Percentiles rank a stretch among this genome's conserved stretches.
Evolutionary conservation across 345 rosid genomes (phyloP).

Genomic region (Citrus glauca): DNA sequence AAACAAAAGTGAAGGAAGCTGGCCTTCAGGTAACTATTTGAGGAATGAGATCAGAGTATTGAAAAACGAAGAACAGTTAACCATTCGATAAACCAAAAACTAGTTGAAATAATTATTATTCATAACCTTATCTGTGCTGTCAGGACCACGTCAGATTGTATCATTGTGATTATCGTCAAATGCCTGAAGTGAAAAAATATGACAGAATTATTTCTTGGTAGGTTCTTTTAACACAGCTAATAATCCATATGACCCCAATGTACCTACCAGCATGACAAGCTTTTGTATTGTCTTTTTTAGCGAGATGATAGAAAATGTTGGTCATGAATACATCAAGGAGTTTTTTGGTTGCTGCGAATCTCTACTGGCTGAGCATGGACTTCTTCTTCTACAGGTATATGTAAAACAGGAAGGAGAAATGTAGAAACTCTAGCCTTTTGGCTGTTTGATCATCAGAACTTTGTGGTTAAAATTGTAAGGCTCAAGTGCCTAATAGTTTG

Average conservation of each 20-base stretch:
- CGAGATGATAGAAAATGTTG: slow-evolving; percentile 93
- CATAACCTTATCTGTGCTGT: background rate
- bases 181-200: slow-evolving; percentile 50
- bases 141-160: slow-evolving; percentile 63
- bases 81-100: background rate
- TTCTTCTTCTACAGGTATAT: slow-evolving; percentile 75
- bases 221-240: slow-evolving; percentile 2
- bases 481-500: no score
- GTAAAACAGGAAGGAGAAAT: slow-evolving; percentile 10
- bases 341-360: slow-evolving; percentile 76
- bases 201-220: slow-evolving; percentile 91
- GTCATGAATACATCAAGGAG: slow-evolving; percentile 88
- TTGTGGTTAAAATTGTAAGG: no score
- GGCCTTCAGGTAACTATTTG: slow-evolving; percentile 62
- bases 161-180: slow-evolving; percentile 76
- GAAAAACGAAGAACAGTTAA: background rate
- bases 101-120: background rate
- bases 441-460: background rate
- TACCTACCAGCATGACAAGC: background rate
- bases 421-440: background rate
- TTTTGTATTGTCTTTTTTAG: slow-evolving; percentile 30
- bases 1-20: slow-evolving; percentile 72
- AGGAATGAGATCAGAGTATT: background rate
- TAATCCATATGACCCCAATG: background rate
- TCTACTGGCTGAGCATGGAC: slow-evolving; percentile 65